Percentiles rank a stretch among this genome's conserved stretches.
Conservation (phyloP, 2,329 filamentous ascomycete species). For the Elsinoe perseae region DNA sequence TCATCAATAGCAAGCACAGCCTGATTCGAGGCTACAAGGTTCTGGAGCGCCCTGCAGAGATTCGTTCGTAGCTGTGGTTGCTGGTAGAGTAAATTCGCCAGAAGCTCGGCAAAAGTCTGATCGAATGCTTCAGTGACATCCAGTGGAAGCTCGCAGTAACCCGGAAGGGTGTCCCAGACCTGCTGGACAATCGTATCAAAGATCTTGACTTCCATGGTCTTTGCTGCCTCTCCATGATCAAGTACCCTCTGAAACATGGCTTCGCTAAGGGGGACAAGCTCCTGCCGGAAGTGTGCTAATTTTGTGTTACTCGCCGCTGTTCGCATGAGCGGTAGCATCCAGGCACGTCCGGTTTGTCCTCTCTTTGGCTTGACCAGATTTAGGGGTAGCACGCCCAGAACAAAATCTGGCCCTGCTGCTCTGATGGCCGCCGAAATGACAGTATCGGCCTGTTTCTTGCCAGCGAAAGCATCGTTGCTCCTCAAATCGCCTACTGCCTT, state of each 20-base stretch:
- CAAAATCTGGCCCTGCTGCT: conserved; percentile 80
- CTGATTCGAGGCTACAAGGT: conserved; percentile 85
- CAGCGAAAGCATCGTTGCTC: conserved; percentile 77
- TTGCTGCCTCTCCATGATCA: conserved; percentile 71
- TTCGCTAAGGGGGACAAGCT: conserved; percentile 85
- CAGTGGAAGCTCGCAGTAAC: conserved; percentile 87
- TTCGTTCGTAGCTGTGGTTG: conserved; percentile 81
- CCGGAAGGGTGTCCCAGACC: conserved; percentile 87
- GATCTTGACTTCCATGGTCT: conserved; percentile 94
- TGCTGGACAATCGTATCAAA: conserved; percentile 95
- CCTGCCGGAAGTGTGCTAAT: conserved; percentile 72
- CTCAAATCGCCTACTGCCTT: conserved; percentile 79
- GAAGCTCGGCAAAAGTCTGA: conserved; percentile 77
- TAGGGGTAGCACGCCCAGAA: conserved; percentile 73
- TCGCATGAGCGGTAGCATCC: conserved; percentile 86
- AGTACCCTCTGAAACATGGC: conserved; percentile 81
- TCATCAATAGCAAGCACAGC: conserved; percentile 63
- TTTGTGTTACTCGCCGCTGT: conserved; percentile 86
- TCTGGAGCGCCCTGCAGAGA: conserved; percentile 78
- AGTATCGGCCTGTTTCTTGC: conserved; percentile 90
- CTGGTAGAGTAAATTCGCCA: conserved; percentile 87
- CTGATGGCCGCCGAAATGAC: conserved; percentile 81
- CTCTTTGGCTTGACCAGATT: conserved; percentile 72
- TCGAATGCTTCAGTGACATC: conserved; percentile 65
- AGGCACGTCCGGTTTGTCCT: conserved; percentile 77